A percentile compares a stretch with the other conserved stretches of the same genome.
phyloP scores from a whole-genome alignment of 129 eudicot genomes.

The Centella asiatica region DNA sequence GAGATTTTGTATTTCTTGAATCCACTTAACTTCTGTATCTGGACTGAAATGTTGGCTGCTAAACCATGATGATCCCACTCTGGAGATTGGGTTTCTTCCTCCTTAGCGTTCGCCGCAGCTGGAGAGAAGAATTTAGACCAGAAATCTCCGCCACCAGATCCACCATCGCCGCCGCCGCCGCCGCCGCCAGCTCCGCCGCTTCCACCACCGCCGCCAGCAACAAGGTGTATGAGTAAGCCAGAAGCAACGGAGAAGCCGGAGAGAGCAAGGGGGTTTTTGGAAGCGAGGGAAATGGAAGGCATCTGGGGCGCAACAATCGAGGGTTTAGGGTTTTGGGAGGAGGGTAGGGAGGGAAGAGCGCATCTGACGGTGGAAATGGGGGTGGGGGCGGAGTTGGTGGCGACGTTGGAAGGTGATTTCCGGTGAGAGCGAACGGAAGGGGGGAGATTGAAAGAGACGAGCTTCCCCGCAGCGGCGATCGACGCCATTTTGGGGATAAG shows the following conservation, averaged over 20 bases:
- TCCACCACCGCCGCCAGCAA: slow-evolving; percentile 21
- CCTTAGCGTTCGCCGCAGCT: slow-evolving; percentile 60
- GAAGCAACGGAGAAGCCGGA: slow-evolving; percentile 20
- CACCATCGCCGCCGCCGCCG: slow-evolving; percentile 43
- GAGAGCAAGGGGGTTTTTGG: slow-evolving; percentile 2
- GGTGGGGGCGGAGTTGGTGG: slow-evolving; percentile 1
- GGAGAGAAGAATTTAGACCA: slow-evolving; percentile 44
- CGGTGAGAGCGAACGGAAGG: slow-evolving; percentile 9
- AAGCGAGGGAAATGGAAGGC: not conserved
- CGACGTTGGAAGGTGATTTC: not conserved
- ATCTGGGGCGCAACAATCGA: not conserved
- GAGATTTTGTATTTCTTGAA: slow-evolving; percentile 71
- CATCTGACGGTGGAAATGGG: slow-evolving; percentile 9
- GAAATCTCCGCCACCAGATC: slow-evolving; percentile 47
- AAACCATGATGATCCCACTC: slow-evolving; percentile 78
- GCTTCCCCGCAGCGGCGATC: slow-evolving; percentile 24
- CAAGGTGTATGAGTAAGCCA: slow-evolving; percentile 9
- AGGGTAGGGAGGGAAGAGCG: not conserved
- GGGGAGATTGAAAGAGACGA: slow-evolving; percentile 14
- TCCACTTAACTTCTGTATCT: slow-evolving; percentile 52
- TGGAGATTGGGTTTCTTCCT: slow-evolving; percentile 37
- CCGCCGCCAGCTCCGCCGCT: slow-evolving; percentile 35
- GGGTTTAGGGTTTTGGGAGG: slow-evolving; percentile 37
- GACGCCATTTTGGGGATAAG: slow-evolving; percentile 19
- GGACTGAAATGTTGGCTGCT: slow-evolving; percentile 54